These are phyloP conservation scores for bread wheat (Triticum aestivum) DNA, from an alignment of 176 grass and related monocot genomes.

Conservation along the genomic window IWGSC_CS_RefSeq_v2.1 NC_057806.1:19019577-19020076, in stretches of 20 bases:
- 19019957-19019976: not conserved
- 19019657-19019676: not conserved
- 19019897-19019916: not conserved
- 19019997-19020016: not conserved
- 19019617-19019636: not conserved
- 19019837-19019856: not conserved
- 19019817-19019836: conserved; percentile 30
- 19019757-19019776: conserved; percentile 9
- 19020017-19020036: not conserved
- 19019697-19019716: not conserved
- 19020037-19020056: not conserved
- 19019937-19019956: not conserved
- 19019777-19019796: not conserved
- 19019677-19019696: not conserved
- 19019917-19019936: not conserved
- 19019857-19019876: not conserved
- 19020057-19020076: not conserved
- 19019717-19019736: not conserved
- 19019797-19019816: conserved; percentile 23
- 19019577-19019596: conserved; percentile 2
- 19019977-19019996: not conserved
- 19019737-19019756: not conserved
- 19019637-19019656: not conserved
- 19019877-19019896: not conserved
- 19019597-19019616: not conserved